phyloP scores from a whole-genome alignment of 1,284 basidiomycete genomes.

The Tetrapyrgos nigripes region DNA sequence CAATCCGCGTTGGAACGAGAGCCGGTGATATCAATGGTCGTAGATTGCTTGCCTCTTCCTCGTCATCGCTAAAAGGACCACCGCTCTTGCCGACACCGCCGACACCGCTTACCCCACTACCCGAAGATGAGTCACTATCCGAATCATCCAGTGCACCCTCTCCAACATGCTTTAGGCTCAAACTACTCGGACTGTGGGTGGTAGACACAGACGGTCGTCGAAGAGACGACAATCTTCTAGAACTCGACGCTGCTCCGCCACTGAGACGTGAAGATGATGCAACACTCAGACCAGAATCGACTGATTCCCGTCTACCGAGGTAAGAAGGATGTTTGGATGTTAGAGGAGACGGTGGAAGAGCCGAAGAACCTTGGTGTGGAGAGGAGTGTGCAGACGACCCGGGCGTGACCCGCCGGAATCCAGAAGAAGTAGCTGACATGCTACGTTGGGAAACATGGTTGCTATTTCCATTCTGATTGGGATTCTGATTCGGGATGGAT shows the following conservation, averaged over 20 bases:
- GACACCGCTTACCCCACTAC: constrained; percentile 38
- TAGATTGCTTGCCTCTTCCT: constrained; percentile 36
- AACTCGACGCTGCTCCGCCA: not conserved
- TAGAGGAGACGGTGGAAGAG: constrained; percentile 48
- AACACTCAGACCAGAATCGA: constrained; percentile 33
- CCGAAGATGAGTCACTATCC: constrained; percentile 56
- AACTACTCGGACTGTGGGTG: constrained; percentile 45
- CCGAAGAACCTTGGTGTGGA: constrained; percentile 50
- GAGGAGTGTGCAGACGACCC: constrained; percentile 67
- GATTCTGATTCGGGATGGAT: constrained; percentile 6
- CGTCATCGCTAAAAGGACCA: constrained; percentile 38
- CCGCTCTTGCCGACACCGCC: constrained; percentile 28
- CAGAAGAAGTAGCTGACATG: constrained; percentile 33
- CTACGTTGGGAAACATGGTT: constrained; percentile 13
- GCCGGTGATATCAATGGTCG: constrained; percentile 39
- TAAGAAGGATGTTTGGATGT: constrained; percentile 35
- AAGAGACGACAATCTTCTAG: constrained; percentile 17
- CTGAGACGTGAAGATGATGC: not conserved
- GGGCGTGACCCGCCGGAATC: constrained; percentile 50
- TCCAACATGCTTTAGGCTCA: constrained; percentile 64
- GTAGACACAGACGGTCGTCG: constrained; percentile 42
- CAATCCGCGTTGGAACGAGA: constrained; percentile 37
- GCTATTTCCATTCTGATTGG: constrained; percentile 5
- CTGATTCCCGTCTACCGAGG: constrained; percentile 42
- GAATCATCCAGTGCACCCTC: constrained; percentile 81